A percentile compares a stretch with the other conserved stretches of the same genome.
phyloP scores from a whole-genome alignment of 176 grass and related monocot genomes.

The Rhynchospora pubera region DNA sequence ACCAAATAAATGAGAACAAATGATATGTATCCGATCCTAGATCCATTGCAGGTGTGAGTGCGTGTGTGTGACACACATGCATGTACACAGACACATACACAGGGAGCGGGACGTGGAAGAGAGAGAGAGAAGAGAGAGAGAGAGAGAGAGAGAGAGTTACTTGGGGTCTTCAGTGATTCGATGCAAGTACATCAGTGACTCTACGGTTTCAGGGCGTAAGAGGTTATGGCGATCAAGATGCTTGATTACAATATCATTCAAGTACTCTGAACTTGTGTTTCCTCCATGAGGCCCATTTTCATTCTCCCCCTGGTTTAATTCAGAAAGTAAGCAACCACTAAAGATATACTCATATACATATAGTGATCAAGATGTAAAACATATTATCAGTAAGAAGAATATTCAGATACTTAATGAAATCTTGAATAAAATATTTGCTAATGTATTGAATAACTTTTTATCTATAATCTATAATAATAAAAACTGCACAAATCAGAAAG shows the following conservation, averaged over 20 bases:
- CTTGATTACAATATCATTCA: constrained; percentile 80
- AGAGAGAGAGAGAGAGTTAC: constrained; percentile 36
- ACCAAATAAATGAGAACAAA: background rate
- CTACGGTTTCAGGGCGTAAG: constrained; percentile 92
- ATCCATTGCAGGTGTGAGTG: background rate
- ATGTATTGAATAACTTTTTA: background rate
- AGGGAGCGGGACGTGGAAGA: background rate
- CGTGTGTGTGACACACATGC: background rate
- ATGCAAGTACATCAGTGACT: constrained; percentile 86
- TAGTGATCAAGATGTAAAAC: background rate
- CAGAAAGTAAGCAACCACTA: background rate
- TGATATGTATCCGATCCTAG: background rate
- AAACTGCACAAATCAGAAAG: background rate
- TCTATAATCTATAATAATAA: background rate
- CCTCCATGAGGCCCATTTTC: constrained; percentile 71
- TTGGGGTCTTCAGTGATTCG: constrained; percentile 89
- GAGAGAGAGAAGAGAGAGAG: background rate
- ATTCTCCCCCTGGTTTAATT: constrained; percentile 47
- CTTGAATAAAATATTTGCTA: background rate
- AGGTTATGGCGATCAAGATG: constrained; percentile 86
- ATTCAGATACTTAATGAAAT: background rate
- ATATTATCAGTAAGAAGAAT: background rate
- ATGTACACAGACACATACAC: too few species aligned
- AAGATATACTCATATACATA: background rate
- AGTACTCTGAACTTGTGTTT: constrained; percentile 79